Conservation (phyloP, 257 asterid genomes). For the Salvia rosmarinus region DNA sequence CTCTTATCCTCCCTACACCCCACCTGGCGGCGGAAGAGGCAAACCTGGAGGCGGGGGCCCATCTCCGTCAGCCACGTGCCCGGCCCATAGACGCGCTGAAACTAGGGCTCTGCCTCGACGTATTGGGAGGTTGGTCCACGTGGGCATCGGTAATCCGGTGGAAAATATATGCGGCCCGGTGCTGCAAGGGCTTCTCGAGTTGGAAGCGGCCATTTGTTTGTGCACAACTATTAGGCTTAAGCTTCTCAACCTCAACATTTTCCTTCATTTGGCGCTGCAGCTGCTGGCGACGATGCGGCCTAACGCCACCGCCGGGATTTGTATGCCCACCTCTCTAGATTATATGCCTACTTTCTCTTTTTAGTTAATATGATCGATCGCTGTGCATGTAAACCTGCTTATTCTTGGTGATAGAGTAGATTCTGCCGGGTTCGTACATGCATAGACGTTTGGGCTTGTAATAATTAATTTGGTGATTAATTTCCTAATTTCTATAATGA, state of each 20-base stretch:
- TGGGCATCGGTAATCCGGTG: slow-evolving; percentile 77
- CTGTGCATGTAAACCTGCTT: background rate
- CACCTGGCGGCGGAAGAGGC: slow-evolving; percentile 45
- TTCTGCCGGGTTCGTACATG: slow-evolving; percentile 4
- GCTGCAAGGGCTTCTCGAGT: slow-evolving; percentile 75
- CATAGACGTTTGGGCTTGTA: background rate
- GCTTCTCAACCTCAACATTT: slow-evolving; percentile 79
- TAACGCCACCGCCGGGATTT: slow-evolving; percentile 85
- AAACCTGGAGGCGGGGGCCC: slow-evolving; percentile 64
- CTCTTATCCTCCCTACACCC: slow-evolving; percentile 61
- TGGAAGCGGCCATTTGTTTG: slow-evolving; percentile 88
- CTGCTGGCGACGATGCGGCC: slow-evolving; percentile 84
- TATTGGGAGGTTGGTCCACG: slow-evolving; percentile 78
- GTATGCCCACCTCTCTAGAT: slow-evolving; percentile 68
- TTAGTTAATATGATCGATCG: no score
- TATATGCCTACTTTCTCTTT: no score
- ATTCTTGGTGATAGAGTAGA: background rate
- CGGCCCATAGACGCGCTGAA: slow-evolving; percentile 85
- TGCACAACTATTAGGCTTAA: slow-evolving; percentile 81
- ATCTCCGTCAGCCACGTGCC: slow-evolving; percentile 49
- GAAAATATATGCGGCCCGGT: slow-evolving; percentile 88
- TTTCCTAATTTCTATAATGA: background rate
- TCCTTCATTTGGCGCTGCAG: slow-evolving; percentile 81
- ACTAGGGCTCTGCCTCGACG: slow-evolving; percentile 87
- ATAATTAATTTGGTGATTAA: background rate